Evolutionary conservation across 805 yeast genomes (phyloP).

Genomic region (Kodamaea leandrae): DNA sequence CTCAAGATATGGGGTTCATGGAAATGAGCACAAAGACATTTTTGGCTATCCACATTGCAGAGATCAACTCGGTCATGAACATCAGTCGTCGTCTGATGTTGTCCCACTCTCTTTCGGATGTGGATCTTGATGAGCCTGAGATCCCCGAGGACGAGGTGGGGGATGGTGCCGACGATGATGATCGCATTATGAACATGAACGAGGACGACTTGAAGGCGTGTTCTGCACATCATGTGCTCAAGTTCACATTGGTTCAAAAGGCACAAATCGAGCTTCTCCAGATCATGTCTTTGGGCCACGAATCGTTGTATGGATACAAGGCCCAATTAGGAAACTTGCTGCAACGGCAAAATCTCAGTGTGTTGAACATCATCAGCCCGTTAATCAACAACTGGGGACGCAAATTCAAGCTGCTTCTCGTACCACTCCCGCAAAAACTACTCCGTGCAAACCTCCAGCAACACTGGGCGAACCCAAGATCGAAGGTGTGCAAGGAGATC

Average conservation of each 20-base stretch:
- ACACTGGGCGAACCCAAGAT: slow-evolving; percentile 25
- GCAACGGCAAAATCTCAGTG: slow-evolving; percentile 65
- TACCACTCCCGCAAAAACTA: slow-evolving; percentile 44
- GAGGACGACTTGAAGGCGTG: slow-evolving; percentile 31
- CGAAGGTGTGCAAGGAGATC: slow-evolving; percentile 39
- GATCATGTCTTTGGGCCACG: slow-evolving; percentile 79
- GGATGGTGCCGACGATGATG: slow-evolving; percentile 25
- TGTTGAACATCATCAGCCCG: slow-evolving; percentile 72
- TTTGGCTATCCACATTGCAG: slow-evolving; percentile 81
- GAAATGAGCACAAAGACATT: slow-evolving; percentile 71
- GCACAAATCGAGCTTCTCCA: slow-evolving; percentile 80
- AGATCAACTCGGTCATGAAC: slow-evolving; percentile 78
- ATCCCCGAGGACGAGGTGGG: slow-evolving; percentile 35
- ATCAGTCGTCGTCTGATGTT: slow-evolving; percentile 77
- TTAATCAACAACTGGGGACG: slow-evolving; percentile 75
- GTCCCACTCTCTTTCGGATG: slow-evolving; percentile 66
- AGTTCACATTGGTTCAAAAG: slow-evolving; percentile 60
- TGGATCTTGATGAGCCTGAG: slow-evolving; percentile 51
- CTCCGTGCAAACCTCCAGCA: slow-evolving; percentile 26
- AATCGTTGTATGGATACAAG: slow-evolving; percentile 69
- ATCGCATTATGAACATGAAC: slow-evolving; percentile 27
- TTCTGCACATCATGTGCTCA: slow-evolving; percentile 33
- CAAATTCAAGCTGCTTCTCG: slow-evolving; percentile 55
- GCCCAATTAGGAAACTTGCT: slow-evolving; percentile 50
- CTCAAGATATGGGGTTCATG: slow-evolving; percentile 82